phyloP scores from a whole-genome alignment of 108 stramenopile species.

The Skeletonema marinoi region DNA sequence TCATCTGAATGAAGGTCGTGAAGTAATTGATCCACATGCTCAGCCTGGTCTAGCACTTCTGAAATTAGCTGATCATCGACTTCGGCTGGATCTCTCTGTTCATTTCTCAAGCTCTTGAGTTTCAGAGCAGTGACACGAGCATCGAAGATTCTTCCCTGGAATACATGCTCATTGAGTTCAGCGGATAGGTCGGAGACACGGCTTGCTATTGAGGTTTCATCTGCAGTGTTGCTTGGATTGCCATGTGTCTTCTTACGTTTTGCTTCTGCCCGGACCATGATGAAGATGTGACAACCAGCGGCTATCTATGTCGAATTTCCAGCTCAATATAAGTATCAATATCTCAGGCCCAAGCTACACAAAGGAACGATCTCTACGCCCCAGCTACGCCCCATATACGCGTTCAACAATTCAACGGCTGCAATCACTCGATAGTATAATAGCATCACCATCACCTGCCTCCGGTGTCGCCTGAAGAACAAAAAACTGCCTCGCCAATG shows the following conservation, averaged over 20 bases:
- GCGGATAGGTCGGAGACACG: neutral
- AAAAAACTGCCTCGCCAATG: no score
- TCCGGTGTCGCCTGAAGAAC: no score
- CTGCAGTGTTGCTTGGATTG: neutral
- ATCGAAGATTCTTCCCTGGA: slow-evolving; percentile 8
- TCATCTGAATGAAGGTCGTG: slow-evolving; percentile 24
- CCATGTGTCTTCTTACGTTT: neutral
- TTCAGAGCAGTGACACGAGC: neutral
- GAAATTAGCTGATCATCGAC: neutral
- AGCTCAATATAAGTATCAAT: no score
- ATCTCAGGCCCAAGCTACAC: no score
- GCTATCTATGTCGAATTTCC: no score
- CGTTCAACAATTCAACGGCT: no score
- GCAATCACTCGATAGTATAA: no score
- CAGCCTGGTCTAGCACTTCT: slow-evolving; percentile 16
- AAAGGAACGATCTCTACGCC: no score
- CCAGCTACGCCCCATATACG: no score
- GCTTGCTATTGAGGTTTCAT: neutral
- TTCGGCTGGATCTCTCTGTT: neutral
- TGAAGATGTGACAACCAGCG: no score
- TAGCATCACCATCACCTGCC: no score
- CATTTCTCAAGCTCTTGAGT: slow-evolving; percentile 1
- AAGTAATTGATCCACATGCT: slow-evolving; percentile 18
- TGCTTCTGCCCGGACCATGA: neutral
- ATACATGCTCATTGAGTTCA: neutral